A percentile compares a stretch with the other conserved stretches of the same genome.
Conservation (phyloP, 108 stramenopile species). For the Skeletonema tropicum region DNA sequence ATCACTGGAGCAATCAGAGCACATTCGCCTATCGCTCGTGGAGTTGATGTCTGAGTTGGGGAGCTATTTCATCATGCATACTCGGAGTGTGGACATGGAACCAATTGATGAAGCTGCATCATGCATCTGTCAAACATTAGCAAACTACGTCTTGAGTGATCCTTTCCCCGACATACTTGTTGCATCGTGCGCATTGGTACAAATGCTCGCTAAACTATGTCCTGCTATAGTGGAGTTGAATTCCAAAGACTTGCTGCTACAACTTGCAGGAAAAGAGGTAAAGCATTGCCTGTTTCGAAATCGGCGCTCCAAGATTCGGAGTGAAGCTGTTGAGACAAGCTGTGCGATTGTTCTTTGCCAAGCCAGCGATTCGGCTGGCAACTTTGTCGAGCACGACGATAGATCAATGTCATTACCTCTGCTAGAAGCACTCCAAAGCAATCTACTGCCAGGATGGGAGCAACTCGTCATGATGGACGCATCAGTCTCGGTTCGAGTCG, state of each 20-base stretch:
- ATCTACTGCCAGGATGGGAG: constrained; percentile 35
- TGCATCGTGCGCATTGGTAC: constrained; percentile 34
- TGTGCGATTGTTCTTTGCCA: constrained; percentile 29
- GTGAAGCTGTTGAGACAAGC: constrained; percentile 36
- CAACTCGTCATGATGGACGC: constrained; percentile 32
- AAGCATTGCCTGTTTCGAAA: constrained; percentile 36
- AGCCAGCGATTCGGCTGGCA: no score
- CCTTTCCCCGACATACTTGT: constrained; percentile 40
- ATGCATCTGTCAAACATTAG: constrained; percentile 29
- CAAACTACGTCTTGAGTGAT: constrained; percentile 23
- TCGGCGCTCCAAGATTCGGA: constrained; percentile 39
- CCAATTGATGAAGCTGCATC: constrained; percentile 24
- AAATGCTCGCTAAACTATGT: constrained; percentile 24
- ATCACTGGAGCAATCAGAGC: constrained; percentile 36
- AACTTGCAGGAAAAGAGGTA: constrained; percentile 23
- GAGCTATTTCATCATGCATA: constrained; percentile 8
- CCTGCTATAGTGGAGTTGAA: constrained; percentile 22
- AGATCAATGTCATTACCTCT: constrained; percentile 10
- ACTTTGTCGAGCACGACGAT: constrained; percentile 5
- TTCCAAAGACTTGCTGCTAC: constrained; percentile 19
- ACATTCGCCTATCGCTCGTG: constrained; percentile 43
- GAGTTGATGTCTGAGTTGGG: constrained; percentile 38
- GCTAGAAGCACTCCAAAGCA: constrained; percentile 11
- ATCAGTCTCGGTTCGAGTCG: constrained; percentile 24
- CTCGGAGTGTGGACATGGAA: neutral